phyloP scores from a whole-genome alignment of 306 rosid species.

The Cicer chorassanicum region DNA sequence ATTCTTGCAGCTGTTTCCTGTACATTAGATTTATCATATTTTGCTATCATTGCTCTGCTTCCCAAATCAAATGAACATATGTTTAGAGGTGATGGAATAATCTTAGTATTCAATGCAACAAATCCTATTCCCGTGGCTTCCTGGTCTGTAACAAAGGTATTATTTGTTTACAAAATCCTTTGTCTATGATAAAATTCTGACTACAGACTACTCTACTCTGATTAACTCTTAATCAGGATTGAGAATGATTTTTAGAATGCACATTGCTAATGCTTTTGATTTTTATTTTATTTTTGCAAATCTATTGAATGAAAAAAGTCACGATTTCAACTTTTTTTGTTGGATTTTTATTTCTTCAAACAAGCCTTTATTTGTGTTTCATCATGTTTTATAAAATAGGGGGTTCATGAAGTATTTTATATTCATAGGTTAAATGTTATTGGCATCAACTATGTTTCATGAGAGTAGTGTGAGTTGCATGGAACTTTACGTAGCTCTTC shows the following conservation, averaged over 20 bases:
- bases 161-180: constrained; percentile 16
- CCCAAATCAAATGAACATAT: constrained; percentile 59
- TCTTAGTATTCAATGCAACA: constrained; percentile 66
- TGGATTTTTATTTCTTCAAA: not conserved
- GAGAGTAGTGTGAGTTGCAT: not conserved
- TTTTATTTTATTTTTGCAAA: not conserved
- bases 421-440: not conserved
- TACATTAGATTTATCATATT: constrained; percentile 61
- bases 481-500: not conserved
- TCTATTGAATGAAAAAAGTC: not conserved
- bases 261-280: not conserved
- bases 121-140: constrained; percentile 80
- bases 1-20: constrained; percentile 78
- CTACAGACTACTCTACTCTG: not conserved
- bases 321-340: not conserved
- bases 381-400: not conserved
- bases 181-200: not conserved
- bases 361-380: constrained; percentile 1
- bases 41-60: constrained; percentile 81
- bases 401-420: not conserved
- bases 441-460: not conserved
- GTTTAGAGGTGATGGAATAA: constrained; percentile 67
- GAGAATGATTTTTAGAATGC: constrained; percentile 25
- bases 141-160: constrained; percentile 88
- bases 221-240: not conserved